A percentile compares a stretch with the other conserved stretches of the same genome.
Evolutionary conservation across 139 green algal species (phyloP).

Genomic region (Haematococcus sp.): DNA sequence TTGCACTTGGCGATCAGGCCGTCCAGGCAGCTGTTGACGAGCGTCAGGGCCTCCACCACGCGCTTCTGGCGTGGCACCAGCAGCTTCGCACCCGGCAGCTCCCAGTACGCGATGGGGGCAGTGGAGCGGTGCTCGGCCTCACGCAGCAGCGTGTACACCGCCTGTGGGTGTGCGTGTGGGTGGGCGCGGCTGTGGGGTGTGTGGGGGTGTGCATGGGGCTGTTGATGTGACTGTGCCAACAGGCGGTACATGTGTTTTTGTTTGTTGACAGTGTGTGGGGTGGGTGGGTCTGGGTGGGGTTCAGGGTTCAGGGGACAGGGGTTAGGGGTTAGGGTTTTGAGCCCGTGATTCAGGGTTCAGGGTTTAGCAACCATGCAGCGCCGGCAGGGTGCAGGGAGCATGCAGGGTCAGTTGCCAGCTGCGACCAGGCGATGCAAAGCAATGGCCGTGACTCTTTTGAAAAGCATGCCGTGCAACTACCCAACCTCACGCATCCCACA

Average conservation of each 20-base stretch:
- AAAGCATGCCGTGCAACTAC: no score
- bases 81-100: conserved; percentile 41
- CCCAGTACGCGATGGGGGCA: conserved; percentile 91
- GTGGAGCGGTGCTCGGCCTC: conserved; percentile 92
- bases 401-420: no score
- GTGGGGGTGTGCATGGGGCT: not conserved
- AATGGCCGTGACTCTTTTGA: no score
- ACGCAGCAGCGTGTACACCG: conserved; percentile 89
- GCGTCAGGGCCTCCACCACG: conserved; percentile 4
- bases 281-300: not conserved
- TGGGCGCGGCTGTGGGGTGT: not conserved
- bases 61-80: conserved; percentile 32
- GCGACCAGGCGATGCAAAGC: no score
- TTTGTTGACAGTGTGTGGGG: not conserved
- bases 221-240: not conserved
- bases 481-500: no score
- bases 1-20: conserved; percentile 86
- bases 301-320: not conserved
- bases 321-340: no score
- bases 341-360: no score
- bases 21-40: conserved; percentile 78
- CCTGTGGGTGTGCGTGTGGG: conserved; percentile 54
- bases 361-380: no score
- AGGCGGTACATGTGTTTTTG: no score
- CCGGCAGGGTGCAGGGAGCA: no score